Evolutionary conservation across 352 stramenopile species (phyloP), one percentile per base, ranked within the genome.

Genomic region (Pythium aphanidermatum): DNA sequence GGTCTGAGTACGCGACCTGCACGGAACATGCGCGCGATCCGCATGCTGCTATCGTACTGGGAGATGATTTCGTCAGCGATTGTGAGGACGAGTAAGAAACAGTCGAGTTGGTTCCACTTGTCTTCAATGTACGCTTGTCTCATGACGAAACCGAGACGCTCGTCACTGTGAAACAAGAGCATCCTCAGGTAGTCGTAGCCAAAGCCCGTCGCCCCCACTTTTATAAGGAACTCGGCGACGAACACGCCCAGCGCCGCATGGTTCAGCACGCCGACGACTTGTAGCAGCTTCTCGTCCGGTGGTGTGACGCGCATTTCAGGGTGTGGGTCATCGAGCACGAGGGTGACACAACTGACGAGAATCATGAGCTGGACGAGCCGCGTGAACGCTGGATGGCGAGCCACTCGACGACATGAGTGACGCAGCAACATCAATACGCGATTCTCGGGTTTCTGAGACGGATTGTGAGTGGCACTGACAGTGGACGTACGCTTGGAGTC

Each of bases 121-220:
- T 86, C 65, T 36, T 90, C 78, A 49, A 90, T 83, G 60, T 88
- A 90, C 4, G 73, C 71, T 46, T 87, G 70, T 4, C 71, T 72
- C 26, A 51, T 55, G 19, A 81, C 75, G 56, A 80, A 86, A 16
- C 69, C 75, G 7, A 90, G 55, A 14, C 64, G 31, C 30, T 90
- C 75, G 37, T 87, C 74, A 25, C 60, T 69, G 44, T 77, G 73
- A 30, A 87, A 83, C 42, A 83, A 59, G 3, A 61, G 50, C 12
- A 88, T 48, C 1, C 63, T 62, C 30, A 90, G 24, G 51, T 86
- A 90, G 28, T 78, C 66, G 2, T 81, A 60, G 13, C 78, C 78
- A 29, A 90, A 87, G 20, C 74, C 73, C 0, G 49, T 57, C 1
- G 58, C 58, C 0, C 71, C 58, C 12, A 86, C 66, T 42, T 90